Conservation (phyloP, 2,329 filamentous ascomycete species). For the Elsinoe australis region DNA sequence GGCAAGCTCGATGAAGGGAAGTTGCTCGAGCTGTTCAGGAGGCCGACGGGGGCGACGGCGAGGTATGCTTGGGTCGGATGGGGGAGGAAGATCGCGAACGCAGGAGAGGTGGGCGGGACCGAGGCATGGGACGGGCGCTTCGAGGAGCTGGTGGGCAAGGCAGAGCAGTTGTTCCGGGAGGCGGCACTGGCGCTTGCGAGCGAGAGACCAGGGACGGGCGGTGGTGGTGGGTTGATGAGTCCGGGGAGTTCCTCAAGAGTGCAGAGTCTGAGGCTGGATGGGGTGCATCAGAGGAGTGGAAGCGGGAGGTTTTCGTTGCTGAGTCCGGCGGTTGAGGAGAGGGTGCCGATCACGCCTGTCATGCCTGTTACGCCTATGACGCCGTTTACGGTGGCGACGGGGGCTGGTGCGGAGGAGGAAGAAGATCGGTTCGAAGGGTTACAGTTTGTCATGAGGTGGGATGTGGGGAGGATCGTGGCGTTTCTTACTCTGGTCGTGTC, state of each 20-base stretch:
- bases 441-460: conserved; percentile 33
- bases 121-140: not conserved
- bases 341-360: not conserved
- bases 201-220: conserved; percentile 12
- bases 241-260: not conserved
- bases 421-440: conserved; percentile 27
- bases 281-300: conserved; percentile 1
- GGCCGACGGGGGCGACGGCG: conserved; percentile 30
- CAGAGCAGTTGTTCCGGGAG: not conserved
- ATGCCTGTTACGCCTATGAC: not conserved
- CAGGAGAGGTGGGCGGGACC: conserved; percentile 13
- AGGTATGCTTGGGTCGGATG: conserved; percentile 40
- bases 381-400: not conserved
- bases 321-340: not conserved
- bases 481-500: conserved; percentile 27
- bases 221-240: not conserved
- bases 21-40: conserved; percentile 31
- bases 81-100: conserved; percentile 32
- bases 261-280: not conserved
- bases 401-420: not conserved
- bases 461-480: conserved; percentile 25
- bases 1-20: conserved; percentile 28
- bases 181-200: too few species aligned
- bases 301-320: not conserved
- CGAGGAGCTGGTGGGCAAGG: not conserved